Evolutionary conservation across 352 stramenopile genomes (phyloP), one percentile per base, ranked within the genome.

Genomic region (Phytophthora fragariae): DNA sequence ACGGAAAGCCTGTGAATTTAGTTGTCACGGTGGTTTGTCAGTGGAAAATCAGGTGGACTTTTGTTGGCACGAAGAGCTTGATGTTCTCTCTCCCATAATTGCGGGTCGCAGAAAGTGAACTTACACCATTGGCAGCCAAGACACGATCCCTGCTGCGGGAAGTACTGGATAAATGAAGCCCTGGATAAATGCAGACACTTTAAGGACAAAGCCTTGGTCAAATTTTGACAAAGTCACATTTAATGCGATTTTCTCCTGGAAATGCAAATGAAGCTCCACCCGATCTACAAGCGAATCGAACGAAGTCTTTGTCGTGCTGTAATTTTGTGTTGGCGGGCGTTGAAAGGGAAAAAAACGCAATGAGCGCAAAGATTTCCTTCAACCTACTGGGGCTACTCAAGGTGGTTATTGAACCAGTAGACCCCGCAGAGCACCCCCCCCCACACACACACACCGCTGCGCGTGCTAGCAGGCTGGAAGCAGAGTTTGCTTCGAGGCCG

Each of bases 221-320:
- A 62, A 27, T 3, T 27, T 27, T 27, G 24, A 27, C 24, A 27
- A 21, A 21, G 24, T 27, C 24, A 27, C 24, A 27, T 27, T 27
- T 27, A 3, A 15, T 59, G 57, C 47, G 10, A 57, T 11, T 67
- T 63, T 12, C 7, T 67, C 2, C n/a, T 63, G 11, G 57, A 72
- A 46, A 72, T 72, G 57, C 53, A 62, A 29, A 4, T 67, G 1
- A 62, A 67, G 17, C 39, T 72, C 4, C 58, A 63, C n/a, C 58
- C 66, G 2, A 73, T 73, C n/a, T 73, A 50, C 31, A 68, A 73
- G 17, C n/a, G 33, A 14, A 68, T 58, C 1, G n/a, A 63, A 49
- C 6, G 21, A 49, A 58, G 33, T 19, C 57, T 64, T 12, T 21
- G 54, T 31, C 50, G 39, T 5, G 50, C 10, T 37, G n/a, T 73